These are phyloP conservation scores for Penicillium sp. DNA, from an alignment of 2,329 filamentous ascomycete species.

Conservation along the genomic window DNA sequence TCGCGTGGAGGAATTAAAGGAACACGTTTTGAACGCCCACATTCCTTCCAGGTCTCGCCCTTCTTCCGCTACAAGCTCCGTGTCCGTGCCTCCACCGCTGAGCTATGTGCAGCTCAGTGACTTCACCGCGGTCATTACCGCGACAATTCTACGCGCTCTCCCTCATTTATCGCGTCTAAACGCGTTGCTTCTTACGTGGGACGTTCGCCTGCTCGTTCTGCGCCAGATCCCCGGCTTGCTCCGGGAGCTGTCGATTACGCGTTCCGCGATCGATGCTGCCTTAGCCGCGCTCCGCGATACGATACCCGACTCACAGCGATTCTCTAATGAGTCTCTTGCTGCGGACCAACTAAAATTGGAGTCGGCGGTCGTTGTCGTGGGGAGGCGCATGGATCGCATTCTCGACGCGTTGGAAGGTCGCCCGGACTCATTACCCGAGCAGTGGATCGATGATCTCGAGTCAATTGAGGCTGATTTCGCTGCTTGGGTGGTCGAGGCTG, in stretches of 20 bases:
- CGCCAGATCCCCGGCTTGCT: constrained; percentile 72
- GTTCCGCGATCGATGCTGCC: constrained; percentile 37
- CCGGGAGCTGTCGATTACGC: constrained; percentile 56
- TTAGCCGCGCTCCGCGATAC: constrained; percentile 31
- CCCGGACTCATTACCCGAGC: constrained; percentile 79
- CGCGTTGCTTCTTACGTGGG: constrained; percentile 76
- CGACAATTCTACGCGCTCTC: constrained; percentile 85
- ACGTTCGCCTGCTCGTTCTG: constrained; percentile 72
- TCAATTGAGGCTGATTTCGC: constrained; percentile 74
- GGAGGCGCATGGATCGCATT: constrained; percentile 76
- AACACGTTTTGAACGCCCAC: constrained; percentile 80
- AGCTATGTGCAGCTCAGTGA: constrained; percentile 78
- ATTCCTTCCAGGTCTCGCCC: constrained; percentile 64
- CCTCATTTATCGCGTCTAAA: constrained; percentile 76
- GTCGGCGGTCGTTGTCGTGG: constrained; percentile 68
- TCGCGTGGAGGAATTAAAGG: constrained; percentile 75
- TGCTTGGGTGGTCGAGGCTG: constrained; percentile 78
- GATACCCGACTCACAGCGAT: constrained; percentile 22
- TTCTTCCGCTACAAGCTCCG: constrained; percentile 46
- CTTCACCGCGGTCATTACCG: constrained; percentile 84
- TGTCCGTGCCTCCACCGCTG: constrained; percentile 44
- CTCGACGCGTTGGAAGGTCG: constrained; percentile 83
- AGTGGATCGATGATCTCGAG: constrained; percentile 88
- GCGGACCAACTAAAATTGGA: constrained; percentile 60
- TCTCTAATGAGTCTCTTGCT: constrained; percentile 42